Conservation (phyloP, 495 filamentous ascomycete genomes). For the Sordaria brevicollis region DNA sequence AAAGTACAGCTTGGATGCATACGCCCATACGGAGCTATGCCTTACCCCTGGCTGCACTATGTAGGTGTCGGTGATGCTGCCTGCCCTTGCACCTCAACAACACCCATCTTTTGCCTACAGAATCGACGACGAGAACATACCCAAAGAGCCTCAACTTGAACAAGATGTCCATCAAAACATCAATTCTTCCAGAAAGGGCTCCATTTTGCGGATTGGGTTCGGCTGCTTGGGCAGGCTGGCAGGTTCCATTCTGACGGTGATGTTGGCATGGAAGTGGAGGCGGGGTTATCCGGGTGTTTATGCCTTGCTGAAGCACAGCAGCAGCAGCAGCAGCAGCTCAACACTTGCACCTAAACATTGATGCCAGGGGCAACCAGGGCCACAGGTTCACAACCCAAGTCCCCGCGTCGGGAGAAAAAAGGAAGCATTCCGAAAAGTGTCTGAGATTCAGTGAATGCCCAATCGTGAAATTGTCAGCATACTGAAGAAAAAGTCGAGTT, state of each 20-base stretch:
- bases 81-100: neutral
- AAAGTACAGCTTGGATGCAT: neutral
- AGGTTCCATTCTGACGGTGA: neutral
- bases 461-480: neutral
- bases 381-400: no score
- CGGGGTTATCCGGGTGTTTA: neutral
- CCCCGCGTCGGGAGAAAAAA: neutral
- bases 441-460: neutral
- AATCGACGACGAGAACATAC: no score
- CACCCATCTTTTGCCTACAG: neutral
- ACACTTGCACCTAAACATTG: neutral
- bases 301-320: neutral
- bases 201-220: neutral
- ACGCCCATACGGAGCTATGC: neutral
- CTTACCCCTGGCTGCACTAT: neutral
- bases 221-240: neutral
- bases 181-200: neutral
- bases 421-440: neutral
- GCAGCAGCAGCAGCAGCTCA: neutral
- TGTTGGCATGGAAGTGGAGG: neutral
- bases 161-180: neutral
- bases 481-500: neutral
- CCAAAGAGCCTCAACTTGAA: neutral
- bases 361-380: neutral
- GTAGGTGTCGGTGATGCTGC: neutral